Evolutionary conservation across 2,329 filamentous ascomycete genomes (phyloP).

Genomic region (Proliferodiscus dingleyae): DNA sequence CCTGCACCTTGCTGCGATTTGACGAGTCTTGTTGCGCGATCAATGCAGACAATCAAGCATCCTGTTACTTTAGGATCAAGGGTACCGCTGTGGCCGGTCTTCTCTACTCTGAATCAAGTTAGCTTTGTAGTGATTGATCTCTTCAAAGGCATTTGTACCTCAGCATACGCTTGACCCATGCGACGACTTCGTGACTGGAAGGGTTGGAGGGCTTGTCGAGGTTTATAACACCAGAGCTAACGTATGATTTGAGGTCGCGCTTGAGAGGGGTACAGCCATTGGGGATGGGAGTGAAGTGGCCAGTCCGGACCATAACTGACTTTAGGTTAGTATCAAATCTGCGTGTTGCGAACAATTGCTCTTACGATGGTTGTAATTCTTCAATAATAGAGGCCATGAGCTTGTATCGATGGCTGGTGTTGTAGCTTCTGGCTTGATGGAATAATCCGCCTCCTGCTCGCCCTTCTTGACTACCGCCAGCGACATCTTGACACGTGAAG

Average conservation of each 20-base stretch:
- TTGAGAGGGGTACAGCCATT: slow-evolving; percentile 86
- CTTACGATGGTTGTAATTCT: slow-evolving; percentile 91
- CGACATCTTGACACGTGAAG: slow-evolving; percentile 31
- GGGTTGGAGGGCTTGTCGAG: slow-evolving; percentile 97
- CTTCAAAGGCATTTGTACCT: slow-evolving; percentile 48
- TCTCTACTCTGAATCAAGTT: slow-evolving; percentile 62
- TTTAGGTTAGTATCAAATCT: slow-evolving; percentile 17
- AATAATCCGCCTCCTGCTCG: slow-evolving; percentile 60
- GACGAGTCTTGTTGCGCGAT: slow-evolving; percentile 93
- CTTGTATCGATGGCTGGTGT: slow-evolving; percentile 78
- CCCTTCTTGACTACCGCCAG: slow-evolving; percentile 44
- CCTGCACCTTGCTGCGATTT: slow-evolving; percentile 98
- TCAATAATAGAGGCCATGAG: slow-evolving; percentile 88
- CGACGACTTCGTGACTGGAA: slow-evolving; percentile 96
- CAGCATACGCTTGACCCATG: slow-evolving; percentile 97
- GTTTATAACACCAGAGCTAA: slow-evolving; percentile 97
- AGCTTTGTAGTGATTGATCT: slow-evolving; percentile 12
- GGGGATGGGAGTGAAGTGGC: slow-evolving; percentile 95
- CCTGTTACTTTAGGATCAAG: slow-evolving; percentile 98
- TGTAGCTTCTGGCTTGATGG: slow-evolving; percentile 86
- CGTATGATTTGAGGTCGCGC: slow-evolving; percentile 94
- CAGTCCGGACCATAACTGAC: slow-evolving; percentile 82
- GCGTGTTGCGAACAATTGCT: slow-evolving; percentile 28
- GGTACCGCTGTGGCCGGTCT: slow-evolving; percentile 97
- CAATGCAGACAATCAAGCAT: slow-evolving; percentile 90